A percentile compares a stretch with the other conserved stretches of the same genome.
Conservation (phyloP, 768 basidiomycete genomes). For the Butyriboletus loyo region DNA sequence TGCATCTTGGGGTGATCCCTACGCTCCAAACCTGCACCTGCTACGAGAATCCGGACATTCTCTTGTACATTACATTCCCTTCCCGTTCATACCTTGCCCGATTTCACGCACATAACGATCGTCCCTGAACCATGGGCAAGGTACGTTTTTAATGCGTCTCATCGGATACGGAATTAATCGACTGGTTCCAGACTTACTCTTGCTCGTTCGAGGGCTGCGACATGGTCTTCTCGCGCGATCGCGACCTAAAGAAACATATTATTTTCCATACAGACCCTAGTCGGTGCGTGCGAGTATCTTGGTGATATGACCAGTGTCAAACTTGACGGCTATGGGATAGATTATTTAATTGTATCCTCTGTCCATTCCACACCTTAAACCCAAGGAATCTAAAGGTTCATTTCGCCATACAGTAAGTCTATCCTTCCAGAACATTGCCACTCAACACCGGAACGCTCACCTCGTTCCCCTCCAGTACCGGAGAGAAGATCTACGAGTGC, state of each 20-base stretch:
- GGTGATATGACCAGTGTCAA: not conserved
- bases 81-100: not conserved
- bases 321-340: not conserved
- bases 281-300: not conserved
- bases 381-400: conserved; percentile 1
- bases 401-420: conserved; percentile 13
- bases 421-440: not conserved
- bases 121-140: not conserved
- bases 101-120: not conserved
- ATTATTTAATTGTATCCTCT: conserved; percentile 3
- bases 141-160: not conserved
- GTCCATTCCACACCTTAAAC: conserved; percentile 7
- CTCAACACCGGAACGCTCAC: not conserved
- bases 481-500: conserved; percentile 5
- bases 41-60: conserved; percentile 9
- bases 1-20: not conserved
- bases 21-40: not conserved
- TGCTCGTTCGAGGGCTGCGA: conserved; percentile 10
- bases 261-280: not conserved
- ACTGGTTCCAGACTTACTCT: not conserved
- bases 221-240: conserved; percentile 1
- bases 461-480: conserved; percentile 11
- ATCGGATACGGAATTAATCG: not conserved
- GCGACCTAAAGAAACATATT: conserved; percentile 14
- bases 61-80: not conserved